Evolutionary conservation across 306 rosid species (phyloP).

Genomic region (Oxytropis ochrocephala): DNA sequence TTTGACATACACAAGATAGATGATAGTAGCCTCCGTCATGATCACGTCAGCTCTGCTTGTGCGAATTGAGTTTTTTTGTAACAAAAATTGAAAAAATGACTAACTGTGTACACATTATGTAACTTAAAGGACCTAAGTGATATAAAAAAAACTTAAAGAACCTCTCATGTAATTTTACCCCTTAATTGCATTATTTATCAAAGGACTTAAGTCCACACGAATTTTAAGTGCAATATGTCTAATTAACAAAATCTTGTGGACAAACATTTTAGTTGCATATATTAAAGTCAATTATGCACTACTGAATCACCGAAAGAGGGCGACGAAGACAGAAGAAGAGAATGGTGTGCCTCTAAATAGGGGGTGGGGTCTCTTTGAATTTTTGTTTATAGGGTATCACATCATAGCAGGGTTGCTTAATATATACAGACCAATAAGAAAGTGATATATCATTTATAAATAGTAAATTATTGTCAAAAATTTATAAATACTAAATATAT

Average conservation of each 20-base stretch:
- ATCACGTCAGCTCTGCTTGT: too few relatives aligned
- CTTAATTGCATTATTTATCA: background rate
- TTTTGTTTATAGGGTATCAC: background rate
- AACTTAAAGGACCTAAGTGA: too few relatives aligned
- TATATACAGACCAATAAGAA: background rate
- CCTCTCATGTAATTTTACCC: too few relatives aligned
- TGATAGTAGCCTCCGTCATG: too few relatives aligned
- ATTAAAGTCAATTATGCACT: constrained; percentile 1
- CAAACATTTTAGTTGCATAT: background rate
- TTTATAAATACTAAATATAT: too few relatives aligned
- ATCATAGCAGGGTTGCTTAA: background rate
- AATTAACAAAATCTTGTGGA: background rate
- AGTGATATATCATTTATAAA: background rate
- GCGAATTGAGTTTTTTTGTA: too few relatives aligned
- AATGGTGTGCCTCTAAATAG: background rate
- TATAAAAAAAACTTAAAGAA: too few relatives aligned
- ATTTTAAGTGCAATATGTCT: background rate
- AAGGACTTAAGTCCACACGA: background rate
- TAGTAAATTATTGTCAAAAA: too few relatives aligned
- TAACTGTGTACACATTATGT: too few relatives aligned
- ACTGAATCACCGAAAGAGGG: constrained; percentile 4
- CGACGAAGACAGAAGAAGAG: background rate
- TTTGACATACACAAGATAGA: too few relatives aligned
- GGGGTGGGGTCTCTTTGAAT: background rate
- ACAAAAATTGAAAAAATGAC: too few relatives aligned